Evolutionary conservation across 2,329 filamentous ascomycete species (phyloP), one percentile per base, ranked within the genome.

Genomic region (Passalora sequoiae): DNA sequence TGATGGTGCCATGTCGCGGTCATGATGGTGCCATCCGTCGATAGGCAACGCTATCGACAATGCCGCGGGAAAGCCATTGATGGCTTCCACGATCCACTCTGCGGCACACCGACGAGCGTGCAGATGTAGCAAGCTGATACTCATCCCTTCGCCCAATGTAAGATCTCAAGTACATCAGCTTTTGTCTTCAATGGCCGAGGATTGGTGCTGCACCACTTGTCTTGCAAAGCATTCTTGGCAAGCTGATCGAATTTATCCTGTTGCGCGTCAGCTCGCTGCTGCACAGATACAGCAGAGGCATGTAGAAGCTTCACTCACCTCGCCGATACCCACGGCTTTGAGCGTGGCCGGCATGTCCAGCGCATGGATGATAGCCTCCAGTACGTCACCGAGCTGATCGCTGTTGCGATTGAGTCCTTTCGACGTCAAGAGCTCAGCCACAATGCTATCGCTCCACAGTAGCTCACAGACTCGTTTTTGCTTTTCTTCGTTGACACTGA

Each of bases 271-370:
- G 24, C 24, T 77, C 72, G n/a, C 24, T 27, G 24, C 24, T 27
- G 24, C n/a, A n/a, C n/a, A n/a, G n/a, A n/a, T n/a, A n/a, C n/a
- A n/a, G 12, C 24, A 27, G 24, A 6, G 24, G 24, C 24, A 27
- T 27, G 6, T 12, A 6, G 24, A 6, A 12, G 6, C 24, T 27
- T 6, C 12, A 27, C 24, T 27, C 24, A 27, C 24, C 24, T 63
- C 63, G 0, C 67, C 66, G 2, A 81, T 67, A 0, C 70, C 68
- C 1, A 79, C 72, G 4, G 75, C 74, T 33, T 65, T 68, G 35
- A 81, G 53, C 3, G 68, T 71, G 40, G 71, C 65, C n/a, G 77
- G 76, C 70, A 81, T 66, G 1, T 69, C 75, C 19, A 81, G 55
- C 25, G 69, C 68, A 4, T 66, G 65, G 29, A 81, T 69, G 3